These are phyloP conservation scores for Hammondia hammondi DNA, from an alignment of 169 alveolate genomes.

Conservation along the genomic window DNA sequence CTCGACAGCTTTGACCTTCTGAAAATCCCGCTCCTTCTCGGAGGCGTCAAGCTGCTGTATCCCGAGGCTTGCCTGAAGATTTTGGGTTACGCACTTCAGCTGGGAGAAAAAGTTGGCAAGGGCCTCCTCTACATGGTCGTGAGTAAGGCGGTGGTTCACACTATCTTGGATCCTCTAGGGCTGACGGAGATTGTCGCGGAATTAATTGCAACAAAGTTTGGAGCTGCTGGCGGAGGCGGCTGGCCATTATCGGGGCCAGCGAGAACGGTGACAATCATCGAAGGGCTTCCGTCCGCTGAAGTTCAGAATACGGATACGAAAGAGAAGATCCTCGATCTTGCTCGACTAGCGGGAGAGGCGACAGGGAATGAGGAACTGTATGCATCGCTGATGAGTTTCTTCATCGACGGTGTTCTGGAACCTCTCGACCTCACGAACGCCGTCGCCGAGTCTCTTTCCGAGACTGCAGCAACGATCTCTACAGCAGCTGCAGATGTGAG, in stretches of 20 bases:
- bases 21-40: neutral
- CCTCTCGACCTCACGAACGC: slow-evolving; percentile 15
- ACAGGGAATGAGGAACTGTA: neutral
- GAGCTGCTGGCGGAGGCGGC: neutral
- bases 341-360: slow-evolving; percentile 4
- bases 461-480: neutral
- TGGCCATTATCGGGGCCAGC: slow-evolving; percentile 12
- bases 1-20: neutral
- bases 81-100: neutral
- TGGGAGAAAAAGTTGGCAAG: neutral
- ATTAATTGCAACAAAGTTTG: neutral
- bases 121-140: slow-evolving; percentile 9
- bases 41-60: neutral
- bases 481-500: neutral
- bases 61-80: slow-evolving; percentile 2
- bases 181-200: slow-evolving; percentile 4
- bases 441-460: neutral
- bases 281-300: neutral
- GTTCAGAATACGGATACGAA: neutral
- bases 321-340: neutral
- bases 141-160: slow-evolving; percentile 19
- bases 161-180: slow-evolving; percentile 18
- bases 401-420: neutral
- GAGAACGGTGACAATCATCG: slow-evolving; percentile 1
- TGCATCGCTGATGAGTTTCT: neutral